Evolutionary conservation across 1,284 basidiomycete genomes (phyloP), one percentile per base, ranked within the genome.

Genomic region (Marasmius fiardii): DNA sequence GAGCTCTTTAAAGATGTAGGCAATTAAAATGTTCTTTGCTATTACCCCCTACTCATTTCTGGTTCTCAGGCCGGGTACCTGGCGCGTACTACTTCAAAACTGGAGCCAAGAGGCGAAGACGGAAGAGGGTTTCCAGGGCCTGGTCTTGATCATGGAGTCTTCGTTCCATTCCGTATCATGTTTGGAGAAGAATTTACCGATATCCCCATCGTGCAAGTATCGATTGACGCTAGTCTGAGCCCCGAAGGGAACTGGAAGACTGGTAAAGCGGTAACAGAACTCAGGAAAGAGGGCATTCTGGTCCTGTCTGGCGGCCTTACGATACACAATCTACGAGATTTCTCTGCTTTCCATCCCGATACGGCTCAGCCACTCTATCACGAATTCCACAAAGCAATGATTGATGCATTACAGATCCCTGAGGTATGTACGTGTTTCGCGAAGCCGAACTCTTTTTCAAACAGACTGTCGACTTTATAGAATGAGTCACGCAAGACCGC

Each of bases 81-180:
- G 41, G 83, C 85, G 1, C 79, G 85, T 20, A 74, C 77, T 1
- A 79, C 78, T 3, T 61, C 71, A 3, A 75, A 71, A 53, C 58
- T 67, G 0, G 87, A 92, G 65, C 55, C 74, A 21, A 79, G 88
- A 21, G 88, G 89, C 2, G 62, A 69, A 52, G 89, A 91, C 62
- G 89, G 89, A 3, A 71, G 85, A n/a, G 85, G 86, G 0, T 85
- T 81, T 64, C 53, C 65, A 43, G 85, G 83, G 2, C 81, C 86
- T 1, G 86, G 78, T 65, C 65, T 80, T 53, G 88, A 88, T 62
- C 87, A 90, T 63, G 87, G 88, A 33, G 84, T 88, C 50, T 91
- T 92, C 65, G 75, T 91, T 7, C 89, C 89, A 0, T 90, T 91
- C 75, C 75, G 78, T 48, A 67, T 87, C 54, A 92, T 91, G 89